Conservation (phyloP, 2,329 filamentous ascomycete genomes). For the Fusarium marasasianum region DNA sequence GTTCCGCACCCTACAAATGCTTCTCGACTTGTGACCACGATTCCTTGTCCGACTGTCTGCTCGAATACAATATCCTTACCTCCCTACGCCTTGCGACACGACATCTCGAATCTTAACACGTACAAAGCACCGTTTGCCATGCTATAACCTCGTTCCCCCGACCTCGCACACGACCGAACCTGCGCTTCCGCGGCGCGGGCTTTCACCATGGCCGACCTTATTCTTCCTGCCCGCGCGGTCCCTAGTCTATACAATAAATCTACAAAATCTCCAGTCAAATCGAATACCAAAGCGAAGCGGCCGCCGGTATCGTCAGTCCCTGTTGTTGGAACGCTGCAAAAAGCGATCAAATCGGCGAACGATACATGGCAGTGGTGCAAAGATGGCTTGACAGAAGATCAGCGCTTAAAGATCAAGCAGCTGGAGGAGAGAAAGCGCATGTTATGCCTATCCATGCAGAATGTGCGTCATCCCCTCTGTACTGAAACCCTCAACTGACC, state of each 20-base stretch:
- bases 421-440: constrained; percentile 70
- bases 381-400: constrained; percentile 62
- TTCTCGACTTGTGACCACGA: constrained; percentile 27
- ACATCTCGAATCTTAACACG: neutral
- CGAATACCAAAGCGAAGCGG: constrained; percentile 40
- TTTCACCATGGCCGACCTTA: constrained; percentile 42
- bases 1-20: constrained; percentile 22
- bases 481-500: constrained; percentile 1
- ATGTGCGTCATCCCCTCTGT: constrained; percentile 57
- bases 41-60: constrained; percentile 6
- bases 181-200: constrained; percentile 9
- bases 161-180: constrained; percentile 17
- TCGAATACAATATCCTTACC: neutral
- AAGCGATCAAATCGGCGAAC: constrained; percentile 53
- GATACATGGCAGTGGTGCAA: constrained; percentile 57
- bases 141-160: constrained; percentile 16
- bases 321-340: constrained; percentile 41
- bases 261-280: constrained; percentile 19
- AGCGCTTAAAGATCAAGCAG: constrained; percentile 58
- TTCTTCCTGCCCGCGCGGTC: constrained; percentile 39
- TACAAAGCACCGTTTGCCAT: constrained; percentile 6
- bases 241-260: constrained; percentile 35
- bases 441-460: constrained; percentile 70
- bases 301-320: constrained; percentile 23
- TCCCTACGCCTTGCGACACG: neutral